A percentile compares a stretch with the other conserved stretches of the same genome.
phyloP scores from a whole-genome alignment of 1,284 basidiomycete species.

The Farysia itapuensis region DNA sequence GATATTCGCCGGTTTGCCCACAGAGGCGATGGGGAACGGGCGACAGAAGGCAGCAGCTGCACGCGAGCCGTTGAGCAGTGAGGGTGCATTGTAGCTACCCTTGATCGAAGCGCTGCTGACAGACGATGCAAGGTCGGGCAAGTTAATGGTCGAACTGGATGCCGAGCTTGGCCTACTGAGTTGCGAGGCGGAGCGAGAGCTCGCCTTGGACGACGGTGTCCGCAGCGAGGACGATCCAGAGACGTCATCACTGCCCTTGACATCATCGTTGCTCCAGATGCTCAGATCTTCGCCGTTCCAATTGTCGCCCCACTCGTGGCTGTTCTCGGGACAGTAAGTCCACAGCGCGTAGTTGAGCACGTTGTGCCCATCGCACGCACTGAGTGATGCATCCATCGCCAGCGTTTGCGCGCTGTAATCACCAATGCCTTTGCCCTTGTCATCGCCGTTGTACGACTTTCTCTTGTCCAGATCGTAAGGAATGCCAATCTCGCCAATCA shows the following conservation, averaged over 20 bases:
- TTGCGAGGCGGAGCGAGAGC: constrained; percentile 4
- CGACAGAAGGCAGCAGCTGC: constrained; percentile 47
- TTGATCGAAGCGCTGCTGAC: constrained; percentile 3
- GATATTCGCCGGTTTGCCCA: constrained; percentile 43
- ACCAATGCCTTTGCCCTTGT: constrained; percentile 43
- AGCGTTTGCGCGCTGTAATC: constrained; percentile 79
- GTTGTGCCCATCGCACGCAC: constrained; percentile 82
- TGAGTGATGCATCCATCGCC: constrained; percentile 88
- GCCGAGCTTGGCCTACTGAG: not conserved
- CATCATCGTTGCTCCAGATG: constrained; percentile 77
- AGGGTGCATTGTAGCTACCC: constrained; percentile 15
- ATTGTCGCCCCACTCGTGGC: constrained; percentile 86
- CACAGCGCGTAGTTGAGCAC: constrained; percentile 82
- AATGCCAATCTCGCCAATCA: constrained; percentile 93
- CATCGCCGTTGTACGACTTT: constrained; percentile 67
- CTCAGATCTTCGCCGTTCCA: constrained; percentile 97
- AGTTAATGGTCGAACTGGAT: not conserved
- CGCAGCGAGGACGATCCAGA: not conserved
- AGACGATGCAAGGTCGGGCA: not conserved
- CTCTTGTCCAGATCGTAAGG: constrained; percentile 89
- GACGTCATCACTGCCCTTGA: constrained; percentile 50
- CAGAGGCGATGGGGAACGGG: constrained; percentile 40
- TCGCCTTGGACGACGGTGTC: constrained; percentile 2
- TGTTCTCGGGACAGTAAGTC: constrained; percentile 78
- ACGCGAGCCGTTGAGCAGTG: constrained; percentile 37